These are phyloP conservation scores for Pleodorina starrii DNA, from an alignment of 139 green algal genomes.

Conservation along the genomic window DNA sequence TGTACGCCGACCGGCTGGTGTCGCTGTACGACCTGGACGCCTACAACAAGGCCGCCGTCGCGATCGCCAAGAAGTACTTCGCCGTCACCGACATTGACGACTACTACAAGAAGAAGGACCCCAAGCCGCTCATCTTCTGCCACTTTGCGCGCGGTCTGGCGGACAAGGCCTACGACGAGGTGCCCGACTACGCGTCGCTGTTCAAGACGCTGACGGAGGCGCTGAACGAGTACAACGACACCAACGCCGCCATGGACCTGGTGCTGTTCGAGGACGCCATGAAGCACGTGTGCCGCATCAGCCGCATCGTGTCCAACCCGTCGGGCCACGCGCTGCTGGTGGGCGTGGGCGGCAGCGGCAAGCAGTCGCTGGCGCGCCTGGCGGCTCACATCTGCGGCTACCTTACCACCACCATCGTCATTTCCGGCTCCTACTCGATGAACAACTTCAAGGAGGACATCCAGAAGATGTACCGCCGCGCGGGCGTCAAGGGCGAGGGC, in stretches of 20 bases:
- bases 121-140: constrained; percentile 92
- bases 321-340: constrained; percentile 92
- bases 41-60: constrained; percentile 84
- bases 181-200: constrained; percentile 74
- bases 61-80: constrained; percentile 89
- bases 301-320: constrained; percentile 86
- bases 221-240: constrained; percentile 93
- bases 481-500: constrained; percentile 89
- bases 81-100: constrained; percentile 86
- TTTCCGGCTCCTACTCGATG: constrained; percentile 85
- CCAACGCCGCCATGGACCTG: constrained; percentile 92
- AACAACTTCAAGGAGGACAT: constrained; percentile 93
- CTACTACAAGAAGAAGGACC: constrained; percentile 91
- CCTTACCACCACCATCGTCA: constrained; percentile 83
- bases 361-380: constrained; percentile 86
- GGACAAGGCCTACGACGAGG: constrained; percentile 84
- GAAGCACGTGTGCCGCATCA: constrained; percentile 93
- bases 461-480: constrained; percentile 90
- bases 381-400: constrained; percentile 89
- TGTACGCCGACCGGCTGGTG: constrained; percentile 89
- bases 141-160: constrained; percentile 86
- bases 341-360: constrained; percentile 89
- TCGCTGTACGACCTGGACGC: constrained; percentile 76
- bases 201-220: constrained; percentile 87
- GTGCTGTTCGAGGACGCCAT: constrained; percentile 95